phyloP scores from a whole-genome alignment of 2,329 filamentous ascomycete species.

The Helicocarpus griseus region DNA sequence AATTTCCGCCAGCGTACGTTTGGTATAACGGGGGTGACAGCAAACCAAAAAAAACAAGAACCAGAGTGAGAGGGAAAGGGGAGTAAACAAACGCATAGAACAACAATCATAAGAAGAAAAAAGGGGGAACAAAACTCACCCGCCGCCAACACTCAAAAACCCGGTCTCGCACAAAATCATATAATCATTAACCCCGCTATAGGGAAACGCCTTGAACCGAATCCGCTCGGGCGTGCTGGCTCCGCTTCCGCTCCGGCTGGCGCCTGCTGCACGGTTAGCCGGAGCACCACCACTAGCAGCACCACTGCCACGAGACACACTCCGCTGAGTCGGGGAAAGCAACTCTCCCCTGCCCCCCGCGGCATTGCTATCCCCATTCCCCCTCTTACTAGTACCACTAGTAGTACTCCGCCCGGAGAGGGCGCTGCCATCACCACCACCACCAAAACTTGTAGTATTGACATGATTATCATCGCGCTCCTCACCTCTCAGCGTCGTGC shows the following conservation, averaged over 20 bases:
- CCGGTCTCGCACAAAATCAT: slow-evolving; percentile 84
- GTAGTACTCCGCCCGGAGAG: neutral
- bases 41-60: neutral
- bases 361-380: neutral
- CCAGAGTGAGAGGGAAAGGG: neutral
- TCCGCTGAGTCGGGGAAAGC: neutral
- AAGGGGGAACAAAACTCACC: slow-evolving; percentile 32
- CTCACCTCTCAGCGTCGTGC: slow-evolving; percentile 46
- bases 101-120: too few relatives aligned
- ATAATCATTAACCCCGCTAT: slow-evolving; percentile 92
- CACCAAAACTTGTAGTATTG: neutral
- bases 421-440: neutral
- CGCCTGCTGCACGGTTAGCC: slow-evolving; percentile 19
- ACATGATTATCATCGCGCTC: slow-evolving; percentile 8
- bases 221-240: slow-evolving; percentile 61
- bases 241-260: slow-evolving; percentile 33
- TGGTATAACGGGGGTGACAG: too few relatives aligned
- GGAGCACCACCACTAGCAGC: neutral
- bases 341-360: neutral
- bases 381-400: neutral
- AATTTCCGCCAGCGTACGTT: neutral
- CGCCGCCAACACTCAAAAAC: slow-evolving; percentile 79
- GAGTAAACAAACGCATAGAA: neutral
- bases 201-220: slow-evolving; percentile 94
- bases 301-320: neutral